Percentiles rank a stretch among this genome's conserved stretches.
These are phyloP conservation scores for Globisporangium sylvaticum DNA, from an alignment of 352 stramenopile species.

Conservation along the genomic window DNA sequence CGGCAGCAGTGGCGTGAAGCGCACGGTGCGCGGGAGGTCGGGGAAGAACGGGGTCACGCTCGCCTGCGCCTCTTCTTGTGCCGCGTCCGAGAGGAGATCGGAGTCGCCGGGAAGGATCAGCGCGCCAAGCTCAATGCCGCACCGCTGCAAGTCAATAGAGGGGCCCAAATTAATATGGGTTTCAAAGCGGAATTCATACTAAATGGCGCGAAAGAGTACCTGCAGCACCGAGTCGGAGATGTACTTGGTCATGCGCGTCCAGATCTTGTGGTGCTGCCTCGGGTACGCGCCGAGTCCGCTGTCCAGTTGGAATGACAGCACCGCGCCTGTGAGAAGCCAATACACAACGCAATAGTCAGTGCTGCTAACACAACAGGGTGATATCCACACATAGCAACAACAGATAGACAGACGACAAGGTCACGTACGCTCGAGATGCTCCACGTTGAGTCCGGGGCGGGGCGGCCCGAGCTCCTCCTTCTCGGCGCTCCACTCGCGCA, in stretches of 20 bases:
- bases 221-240: slow-evolving; percentile 54
- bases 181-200: neutral
- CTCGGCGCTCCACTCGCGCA: slow-evolving; percentile 72
- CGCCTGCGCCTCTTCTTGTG: slow-evolving; percentile 7
- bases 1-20: slow-evolving; percentile 59
- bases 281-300: slow-evolving; percentile 74
- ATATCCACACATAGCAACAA: neutral
- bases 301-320: slow-evolving; percentile 78
- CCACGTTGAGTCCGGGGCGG: slow-evolving; percentile 52
- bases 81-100: slow-evolving; percentile 31
- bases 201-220: too few relatives aligned
- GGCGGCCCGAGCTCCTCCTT: slow-evolving; percentile 70
- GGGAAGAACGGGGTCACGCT: slow-evolving; percentile 66
- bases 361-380: neutral
- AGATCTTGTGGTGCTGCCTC: slow-evolving; percentile 70
- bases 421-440: slow-evolving; percentile 66
- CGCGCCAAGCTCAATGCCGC: slow-evolving; percentile 53
- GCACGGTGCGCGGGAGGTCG: slow-evolving; percentile 66
- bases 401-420: neutral
- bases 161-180: neutral
- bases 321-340: slow-evolving; percentile 32
- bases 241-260: slow-evolving; percentile 64
- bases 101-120: slow-evolving; percentile 69
- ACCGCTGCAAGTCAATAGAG: slow-evolving; percentile 35
- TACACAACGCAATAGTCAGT: neutral